phyloP scores from a whole-genome alignment of 2,329 filamentous ascomycete genomes.

The Fusarium papillatum region DNA sequence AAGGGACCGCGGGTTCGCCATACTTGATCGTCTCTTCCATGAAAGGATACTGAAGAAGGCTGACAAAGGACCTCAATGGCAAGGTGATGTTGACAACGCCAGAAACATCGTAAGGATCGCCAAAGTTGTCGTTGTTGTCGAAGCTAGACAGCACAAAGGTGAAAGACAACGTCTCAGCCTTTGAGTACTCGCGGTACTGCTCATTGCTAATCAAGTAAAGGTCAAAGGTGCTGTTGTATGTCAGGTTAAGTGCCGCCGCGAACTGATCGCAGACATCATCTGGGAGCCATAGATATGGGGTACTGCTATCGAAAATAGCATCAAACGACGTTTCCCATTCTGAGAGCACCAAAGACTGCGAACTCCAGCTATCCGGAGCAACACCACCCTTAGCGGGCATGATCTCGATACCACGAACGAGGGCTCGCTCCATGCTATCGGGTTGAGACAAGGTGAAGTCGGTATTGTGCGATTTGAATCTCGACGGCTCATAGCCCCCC shows the following conservation, averaged over 20 bases:
- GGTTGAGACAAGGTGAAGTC: slow-evolving; percentile 70
- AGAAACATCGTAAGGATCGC: slow-evolving; percentile 59
- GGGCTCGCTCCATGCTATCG: slow-evolving; percentile 68
- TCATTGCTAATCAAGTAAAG: slow-evolving; percentile 75
- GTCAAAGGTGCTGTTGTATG: slow-evolving; percentile 73
- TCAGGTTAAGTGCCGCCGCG: slow-evolving; percentile 73
- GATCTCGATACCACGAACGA: slow-evolving; percentile 70
- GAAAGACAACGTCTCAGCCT: slow-evolving; percentile 62
- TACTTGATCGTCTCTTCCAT: slow-evolving; percentile 58
- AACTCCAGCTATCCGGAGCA: slow-evolving; percentile 54
- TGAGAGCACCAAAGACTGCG: slow-evolving; percentile 54
- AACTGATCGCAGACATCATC: slow-evolving; percentile 73
- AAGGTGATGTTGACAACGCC: slow-evolving; percentile 71
- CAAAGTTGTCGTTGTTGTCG: slow-evolving; percentile 67
- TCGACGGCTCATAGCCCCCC: slow-evolving; percentile 77
- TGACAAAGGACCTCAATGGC: slow-evolving; percentile 63
- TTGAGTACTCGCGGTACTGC: slow-evolving; percentile 62
- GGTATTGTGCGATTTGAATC: slow-evolving; percentile 72
- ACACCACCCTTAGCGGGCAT: slow-evolving; percentile 47
- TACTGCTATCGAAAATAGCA: slow-evolving; percentile 73
- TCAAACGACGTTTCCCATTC: slow-evolving; percentile 61
- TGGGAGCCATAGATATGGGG: slow-evolving; percentile 75
- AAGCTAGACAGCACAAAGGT: slow-evolving; percentile 70
- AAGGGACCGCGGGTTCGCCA: slow-evolving; percentile 62
- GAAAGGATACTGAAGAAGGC: slow-evolving; percentile 64